Percentiles rank a stretch among this genome's conserved stretches.
Evolutionary conservation across 495 filamentous ascomycete species (phyloP).

Genomic region (Tricharina praecox): DNA sequence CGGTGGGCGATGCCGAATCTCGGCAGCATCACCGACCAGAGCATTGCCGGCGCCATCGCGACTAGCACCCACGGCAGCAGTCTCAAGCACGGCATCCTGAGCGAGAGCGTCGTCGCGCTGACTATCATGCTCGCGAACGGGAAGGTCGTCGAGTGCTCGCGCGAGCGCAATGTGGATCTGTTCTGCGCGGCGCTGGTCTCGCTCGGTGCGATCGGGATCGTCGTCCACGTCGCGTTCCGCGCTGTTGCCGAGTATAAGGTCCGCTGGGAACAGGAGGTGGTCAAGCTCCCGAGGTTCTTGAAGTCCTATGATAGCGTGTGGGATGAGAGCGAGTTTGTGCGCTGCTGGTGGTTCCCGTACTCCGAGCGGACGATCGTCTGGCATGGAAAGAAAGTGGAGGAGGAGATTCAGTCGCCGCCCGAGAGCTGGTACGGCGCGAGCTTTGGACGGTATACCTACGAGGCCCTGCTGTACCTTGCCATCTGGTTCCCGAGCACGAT

Average conservation of each 20-base stretch:
- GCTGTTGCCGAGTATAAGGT: conserved; percentile 62
- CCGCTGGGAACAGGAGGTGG: conserved; percentile 67
- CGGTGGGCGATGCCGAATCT: conserved; percentile 74
- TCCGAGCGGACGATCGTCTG: conserved; percentile 70
- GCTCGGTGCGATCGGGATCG: conserved; percentile 75
- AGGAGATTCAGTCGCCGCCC: conserved; percentile 36
- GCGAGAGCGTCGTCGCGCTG: conserved; percentile 52
- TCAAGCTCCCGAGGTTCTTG: conserved; percentile 48
- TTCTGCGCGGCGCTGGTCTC: conserved; percentile 80
- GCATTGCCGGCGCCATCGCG: conserved; percentile 77
- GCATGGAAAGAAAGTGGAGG: conserved; percentile 58
- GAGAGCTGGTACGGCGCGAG: conserved; percentile 60
- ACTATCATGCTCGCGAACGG: conserved; percentile 75
- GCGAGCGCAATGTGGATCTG: conserved; percentile 51
- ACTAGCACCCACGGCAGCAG: conserved; percentile 90
- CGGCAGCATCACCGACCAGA: conserved; percentile 88
- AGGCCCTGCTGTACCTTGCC: conserved; percentile 63
- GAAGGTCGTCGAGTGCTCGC: conserved; percentile 53
- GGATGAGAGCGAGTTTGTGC: conserved; percentile 70
- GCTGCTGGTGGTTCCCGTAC: conserved; percentile 97
- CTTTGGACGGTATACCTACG: conserved; percentile 76
- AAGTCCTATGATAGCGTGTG: conserved; percentile 63
- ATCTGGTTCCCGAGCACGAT: conserved; percentile 64
- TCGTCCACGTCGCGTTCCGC: conserved; percentile 73
- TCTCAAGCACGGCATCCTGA: conserved; percentile 64